phyloP scores from a whole-genome alignment of 331 rosid species.

The Prunus yedoensis region DNA sequence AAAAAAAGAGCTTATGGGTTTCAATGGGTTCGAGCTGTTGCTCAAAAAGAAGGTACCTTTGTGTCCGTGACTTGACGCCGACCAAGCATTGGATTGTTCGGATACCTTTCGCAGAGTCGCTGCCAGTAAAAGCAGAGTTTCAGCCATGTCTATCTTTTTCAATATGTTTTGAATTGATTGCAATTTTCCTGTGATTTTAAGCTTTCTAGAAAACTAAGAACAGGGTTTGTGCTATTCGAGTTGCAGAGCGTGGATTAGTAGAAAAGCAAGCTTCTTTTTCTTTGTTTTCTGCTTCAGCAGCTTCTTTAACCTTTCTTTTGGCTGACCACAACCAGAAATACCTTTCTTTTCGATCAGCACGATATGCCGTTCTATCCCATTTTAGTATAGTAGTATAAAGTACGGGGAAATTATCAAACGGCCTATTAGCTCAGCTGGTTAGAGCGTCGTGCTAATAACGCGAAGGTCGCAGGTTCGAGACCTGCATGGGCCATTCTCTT shows the following conservation, averaged over 20 bases:
- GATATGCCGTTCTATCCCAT: background rate
- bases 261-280: background rate
- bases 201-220: background rate
- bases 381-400: no score
- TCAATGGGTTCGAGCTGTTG: background rate
- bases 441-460: constrained; percentile 93
- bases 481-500: no score
- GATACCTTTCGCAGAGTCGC: constrained; percentile 63
- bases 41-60: constrained; percentile 39
- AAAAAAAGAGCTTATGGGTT: constrained; percentile 5
- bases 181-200: no score
- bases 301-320: background rate
- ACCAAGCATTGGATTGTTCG: constrained; percentile 67
- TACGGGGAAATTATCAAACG: background rate
- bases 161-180: background rate
- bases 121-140: constrained; percentile 26
- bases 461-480: constrained; percentile 61
- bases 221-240: background rate
- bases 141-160: background rate
- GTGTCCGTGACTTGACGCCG: constrained; percentile 52
- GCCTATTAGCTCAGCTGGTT: constrained; percentile 92
- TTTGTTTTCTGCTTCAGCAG: background rate
- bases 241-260: background rate
- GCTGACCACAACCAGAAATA: no score
- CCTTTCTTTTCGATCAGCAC: no score